phyloP scores from a whole-genome alignment of 1,139 yeast species.

The Geotrichum reessii region DNA sequence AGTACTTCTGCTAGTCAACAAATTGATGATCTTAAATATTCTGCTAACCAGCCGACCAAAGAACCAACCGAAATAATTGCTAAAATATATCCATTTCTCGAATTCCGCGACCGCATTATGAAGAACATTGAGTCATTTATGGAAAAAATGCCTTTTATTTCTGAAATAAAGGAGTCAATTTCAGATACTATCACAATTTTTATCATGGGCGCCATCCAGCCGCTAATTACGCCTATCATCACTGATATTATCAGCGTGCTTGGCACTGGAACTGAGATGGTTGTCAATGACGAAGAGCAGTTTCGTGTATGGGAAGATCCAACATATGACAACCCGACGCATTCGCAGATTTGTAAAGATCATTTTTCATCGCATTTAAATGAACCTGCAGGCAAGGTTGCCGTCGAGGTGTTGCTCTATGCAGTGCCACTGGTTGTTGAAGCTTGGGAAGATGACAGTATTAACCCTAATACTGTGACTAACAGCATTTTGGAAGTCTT shows the following conservation, averaged over 20 bases:
- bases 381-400: constrained; percentile 44
- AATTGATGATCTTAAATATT: background rate
- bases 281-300: constrained; percentile 25
- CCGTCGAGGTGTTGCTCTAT: constrained; percentile 46
- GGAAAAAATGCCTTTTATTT: background rate
- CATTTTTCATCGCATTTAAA: constrained; percentile 27
- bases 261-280: constrained; percentile 20
- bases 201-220: constrained; percentile 25
- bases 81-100: constrained; percentile 2
- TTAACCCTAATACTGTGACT: constrained; percentile 18
- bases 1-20: background rate
- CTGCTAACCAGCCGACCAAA: background rate
- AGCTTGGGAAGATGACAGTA: constrained; percentile 24
- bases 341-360: constrained; percentile 27
- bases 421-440: constrained; percentile 45
- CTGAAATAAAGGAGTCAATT: constrained; percentile 20
- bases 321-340: constrained; percentile 24
- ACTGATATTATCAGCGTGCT: constrained; percentile 20
- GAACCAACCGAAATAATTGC: constrained; percentile 1
- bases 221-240: constrained; percentile 25
- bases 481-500: constrained; percentile 21
- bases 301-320: constrained; percentile 25
- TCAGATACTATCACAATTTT: constrained; percentile 24
- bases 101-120: constrained; percentile 7
- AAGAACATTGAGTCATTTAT: background rate